Percentiles rank a stretch among this genome's conserved stretches.
These are phyloP conservation scores for Fusarium drepaniforme DNA, from an alignment of 2,329 filamentous ascomycete species.

Conservation along the genomic window DNA sequence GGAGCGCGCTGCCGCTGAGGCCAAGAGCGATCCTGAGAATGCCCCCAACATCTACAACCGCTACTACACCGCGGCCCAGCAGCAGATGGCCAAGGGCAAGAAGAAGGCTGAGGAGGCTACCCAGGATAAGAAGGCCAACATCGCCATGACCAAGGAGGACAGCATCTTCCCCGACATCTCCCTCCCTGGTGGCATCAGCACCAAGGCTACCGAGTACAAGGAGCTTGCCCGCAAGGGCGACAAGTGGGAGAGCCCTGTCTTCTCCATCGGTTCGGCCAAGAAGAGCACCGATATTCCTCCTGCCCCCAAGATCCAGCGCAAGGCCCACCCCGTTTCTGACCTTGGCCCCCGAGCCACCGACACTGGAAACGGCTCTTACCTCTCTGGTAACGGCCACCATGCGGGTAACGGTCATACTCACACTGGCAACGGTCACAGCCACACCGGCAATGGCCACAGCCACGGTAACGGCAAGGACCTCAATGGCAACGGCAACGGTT, in stretches of 20 bases:
- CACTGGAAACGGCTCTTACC: constrained; percentile 31
- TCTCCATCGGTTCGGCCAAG: constrained; percentile 83
- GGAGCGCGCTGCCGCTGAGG: constrained; percentile 75
- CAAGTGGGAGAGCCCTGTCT: constrained; percentile 94
- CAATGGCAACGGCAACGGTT: constrained; percentile 13
- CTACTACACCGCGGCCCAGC: constrained; percentile 82
- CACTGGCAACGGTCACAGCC: constrained; percentile 12
- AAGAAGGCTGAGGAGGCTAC: constrained; percentile 75
- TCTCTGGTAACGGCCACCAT: constrained; percentile 27
- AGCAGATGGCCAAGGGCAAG: constrained; percentile 80
- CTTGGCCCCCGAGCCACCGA: constrained; percentile 21
- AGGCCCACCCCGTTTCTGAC: constrained; percentile 47
- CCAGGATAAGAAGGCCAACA: constrained; percentile 76
- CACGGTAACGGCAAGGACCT: constrained; percentile 33
- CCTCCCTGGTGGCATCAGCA: constrained; percentile 85
- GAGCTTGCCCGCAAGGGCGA: constrained; percentile 89
- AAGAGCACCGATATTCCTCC: constrained; percentile 79
- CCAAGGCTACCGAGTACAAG: constrained; percentile 94
- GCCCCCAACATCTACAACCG: constrained; percentile 87
- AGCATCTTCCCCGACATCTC: constrained; percentile 89
- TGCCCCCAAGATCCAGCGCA: constrained; percentile 64
- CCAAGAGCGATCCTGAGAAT: constrained; percentile 72
- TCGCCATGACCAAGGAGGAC: constrained; percentile 76
- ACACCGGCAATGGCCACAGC: constrained; percentile 5
- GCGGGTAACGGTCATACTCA: constrained; percentile 1